A percentile compares a stretch with the other conserved stretches of the same genome.
Conservation (phyloP, 441 rosid genomes). For the Rhodomyrtus psidioides region DNA sequence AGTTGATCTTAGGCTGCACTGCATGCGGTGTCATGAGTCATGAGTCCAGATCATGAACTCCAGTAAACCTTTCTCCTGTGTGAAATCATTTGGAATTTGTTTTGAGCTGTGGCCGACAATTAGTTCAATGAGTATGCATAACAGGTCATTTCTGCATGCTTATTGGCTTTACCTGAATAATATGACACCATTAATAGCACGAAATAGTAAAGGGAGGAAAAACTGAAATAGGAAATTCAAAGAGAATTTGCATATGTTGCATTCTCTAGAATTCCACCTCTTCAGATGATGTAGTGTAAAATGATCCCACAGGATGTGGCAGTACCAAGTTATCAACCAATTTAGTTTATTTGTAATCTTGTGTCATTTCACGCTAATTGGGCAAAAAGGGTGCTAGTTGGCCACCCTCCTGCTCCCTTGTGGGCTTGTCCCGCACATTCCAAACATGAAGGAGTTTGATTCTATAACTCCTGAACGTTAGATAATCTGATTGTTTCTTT, state of each 20-base stretch:
- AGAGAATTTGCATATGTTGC: not conserved
- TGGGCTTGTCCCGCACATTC: not conserved
- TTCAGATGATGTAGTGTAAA: not conserved
- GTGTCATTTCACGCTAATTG: not conserved
- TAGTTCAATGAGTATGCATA: not conserved
- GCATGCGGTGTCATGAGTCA: not conserved
- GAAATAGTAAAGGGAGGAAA: not conserved
- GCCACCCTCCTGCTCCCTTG: not conserved
- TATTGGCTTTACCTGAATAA: not conserved
- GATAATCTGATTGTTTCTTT: not conserved
- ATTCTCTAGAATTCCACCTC: not conserved
- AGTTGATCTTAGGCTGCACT: not conserved
- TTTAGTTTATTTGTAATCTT: not conserved
- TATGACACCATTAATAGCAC: not conserved
- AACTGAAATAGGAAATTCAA: not conserved
- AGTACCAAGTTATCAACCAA: not conserved
- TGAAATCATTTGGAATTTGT: not conserved
- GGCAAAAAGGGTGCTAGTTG: not conserved
- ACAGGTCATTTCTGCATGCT: not conserved
- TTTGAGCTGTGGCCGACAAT: not conserved
- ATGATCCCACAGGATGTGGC: not conserved
- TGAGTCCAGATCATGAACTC: not conserved
- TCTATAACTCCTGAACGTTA: not conserved
- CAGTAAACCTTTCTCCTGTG: not conserved
- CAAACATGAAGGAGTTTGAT: not conserved